Evolutionary conservation across 192 early-diverging fungal genomes (phyloP).

Genomic region (Hyaloraphidium curvatum): DNA sequence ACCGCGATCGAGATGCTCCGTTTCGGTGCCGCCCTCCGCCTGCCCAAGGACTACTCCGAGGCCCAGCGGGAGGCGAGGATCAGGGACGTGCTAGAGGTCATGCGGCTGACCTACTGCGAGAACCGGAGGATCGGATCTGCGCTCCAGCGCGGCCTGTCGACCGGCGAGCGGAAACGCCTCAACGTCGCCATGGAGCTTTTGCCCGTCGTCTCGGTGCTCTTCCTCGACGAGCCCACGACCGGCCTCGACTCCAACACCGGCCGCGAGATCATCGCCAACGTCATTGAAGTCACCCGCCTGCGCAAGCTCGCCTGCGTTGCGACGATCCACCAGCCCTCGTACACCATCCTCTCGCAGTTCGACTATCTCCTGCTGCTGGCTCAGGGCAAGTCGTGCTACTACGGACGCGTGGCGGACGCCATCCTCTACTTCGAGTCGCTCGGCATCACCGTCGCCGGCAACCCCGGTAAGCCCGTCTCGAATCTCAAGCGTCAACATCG

Average conservation of each 20-base stretch:
- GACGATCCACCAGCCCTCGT: constrained; percentile 2
- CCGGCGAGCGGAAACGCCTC: constrained; percentile 6
- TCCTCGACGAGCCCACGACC: constrained; percentile 8
- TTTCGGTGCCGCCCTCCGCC: constrained; percentile 8
- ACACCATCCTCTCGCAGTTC: constrained; percentile 1
- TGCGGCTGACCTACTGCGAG: constrained; percentile 2
- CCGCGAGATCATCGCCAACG: constrained; percentile 1
- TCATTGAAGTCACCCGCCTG: neutral
- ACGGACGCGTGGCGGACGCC: neutral
- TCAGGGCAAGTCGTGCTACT: neutral
- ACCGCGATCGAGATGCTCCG: constrained; percentile 4
- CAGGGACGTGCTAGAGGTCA: constrained; percentile 3
- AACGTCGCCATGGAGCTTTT: constrained; percentile 10
- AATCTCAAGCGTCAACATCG: no score
- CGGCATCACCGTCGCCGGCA: constrained; percentile 1
- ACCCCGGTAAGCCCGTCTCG: no score
- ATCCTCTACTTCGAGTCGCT: neutral
- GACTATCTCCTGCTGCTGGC: neutral
- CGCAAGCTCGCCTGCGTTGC: constrained; percentile 5
- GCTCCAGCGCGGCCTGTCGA: constrained; percentile 3
- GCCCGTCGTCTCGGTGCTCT: constrained; percentile 4
- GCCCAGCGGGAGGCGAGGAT: constrained; percentile 1
- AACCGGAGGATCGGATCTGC: constrained; percentile 6
- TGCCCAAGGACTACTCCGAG: neutral
- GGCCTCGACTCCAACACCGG: constrained; percentile 19